phyloP scores from a whole-genome alignment of 495 filamentous ascomycete genomes.

The Oleoguttula mirabilis region DNA sequence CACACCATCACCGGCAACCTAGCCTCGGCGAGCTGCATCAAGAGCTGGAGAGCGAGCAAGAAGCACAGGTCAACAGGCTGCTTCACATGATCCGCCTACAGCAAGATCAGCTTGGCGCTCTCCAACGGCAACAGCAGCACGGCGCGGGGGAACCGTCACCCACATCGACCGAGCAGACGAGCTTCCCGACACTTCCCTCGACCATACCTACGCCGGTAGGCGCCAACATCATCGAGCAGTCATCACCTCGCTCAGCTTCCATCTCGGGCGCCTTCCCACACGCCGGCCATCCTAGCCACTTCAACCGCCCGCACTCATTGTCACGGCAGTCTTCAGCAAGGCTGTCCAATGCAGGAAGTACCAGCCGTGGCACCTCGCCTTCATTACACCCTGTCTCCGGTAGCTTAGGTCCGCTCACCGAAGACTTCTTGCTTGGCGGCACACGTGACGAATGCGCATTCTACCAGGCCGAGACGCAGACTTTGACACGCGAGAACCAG shows the following conservation, averaged over 20 bases:
- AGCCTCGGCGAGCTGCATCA: constrained; percentile 93
- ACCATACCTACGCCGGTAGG: constrained; percentile 34
- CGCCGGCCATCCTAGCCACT: constrained; percentile 41
- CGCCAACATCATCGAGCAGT: constrained; percentile 3
- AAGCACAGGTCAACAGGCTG: constrained; percentile 89
- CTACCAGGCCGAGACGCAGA: constrained; percentile 86
- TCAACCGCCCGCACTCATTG: constrained; percentile 27
- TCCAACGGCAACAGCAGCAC: constrained; percentile 27
- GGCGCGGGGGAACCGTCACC: constrained; percentile 6
- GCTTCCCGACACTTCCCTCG: constrained; percentile 35
- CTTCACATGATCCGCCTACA: constrained; percentile 80
- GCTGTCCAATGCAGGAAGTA: constrained; percentile 20
- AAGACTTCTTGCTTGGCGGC: constrained; percentile 18
- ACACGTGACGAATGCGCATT: constrained; percentile 68
- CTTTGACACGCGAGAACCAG: constrained; percentile 79
- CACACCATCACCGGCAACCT: constrained; percentile 50
- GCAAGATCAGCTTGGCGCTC: constrained; percentile 59
- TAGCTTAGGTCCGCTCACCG: constrained; percentile 6
- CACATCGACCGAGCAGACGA: constrained; percentile 35
- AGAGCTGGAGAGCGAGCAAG: constrained; percentile 88
- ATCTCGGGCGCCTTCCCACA: constrained; percentile 37
- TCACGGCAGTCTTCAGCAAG: constrained; percentile 37
- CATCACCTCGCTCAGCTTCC: constrained; percentile 13
- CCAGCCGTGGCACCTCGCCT: constrained; percentile 7
- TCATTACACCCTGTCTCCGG: constrained; percentile 5